Evolutionary conservation across 169 alveolate species (phyloP), one percentile per base, ranked within the genome.

Genomic region (Cryptosporidium ryanae): DNA sequence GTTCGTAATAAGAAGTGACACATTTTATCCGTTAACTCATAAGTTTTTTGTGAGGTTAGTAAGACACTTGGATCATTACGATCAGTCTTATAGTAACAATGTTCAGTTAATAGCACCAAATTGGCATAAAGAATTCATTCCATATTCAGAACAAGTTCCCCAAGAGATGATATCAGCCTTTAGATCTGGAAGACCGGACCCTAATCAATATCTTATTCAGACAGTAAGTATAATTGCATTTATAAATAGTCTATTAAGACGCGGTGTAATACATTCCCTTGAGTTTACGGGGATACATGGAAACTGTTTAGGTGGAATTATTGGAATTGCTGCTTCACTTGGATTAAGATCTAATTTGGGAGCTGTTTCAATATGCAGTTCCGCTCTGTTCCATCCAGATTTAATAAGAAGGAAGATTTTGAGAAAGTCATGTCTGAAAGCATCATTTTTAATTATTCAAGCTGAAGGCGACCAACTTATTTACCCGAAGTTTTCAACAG

Each of bases 41-140:
- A 76, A 61, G 52, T 76, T 76, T 61, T 76, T 57, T 48, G 71
- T 76, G 17, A 55, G 71, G 27, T 55, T 76, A 70, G 71, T 61
- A 23, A 67, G 87, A 0, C 87, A 76, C 48, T 17, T 76, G 34
- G 87, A 76, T 27, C 87, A 76, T 15, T 76, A 76, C 4, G 87
- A 76, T 15, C 87, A 76, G n/a, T n/a, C 23, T 0, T 76, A 38
- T 43, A 76, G 87, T 55, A 61, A 57, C n/a, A 76, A 59, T n/a
- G 87, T 76, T 43, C 87, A 76, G 32, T 44, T 76, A 18, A 76
- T 76, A 7, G 68, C 87, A 13, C 87, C 87, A 61, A 61, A 76
- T 8, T 76, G 87, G 87, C 71, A 59, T 23, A 59, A 61, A 23
- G 66, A 68, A 7, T 68, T 68, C 59, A 17, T 68, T 18, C 87